Conservation (phyloP, 2,329 filamentous ascomycete species). For the Pestalotiopsis sp. region DNA sequence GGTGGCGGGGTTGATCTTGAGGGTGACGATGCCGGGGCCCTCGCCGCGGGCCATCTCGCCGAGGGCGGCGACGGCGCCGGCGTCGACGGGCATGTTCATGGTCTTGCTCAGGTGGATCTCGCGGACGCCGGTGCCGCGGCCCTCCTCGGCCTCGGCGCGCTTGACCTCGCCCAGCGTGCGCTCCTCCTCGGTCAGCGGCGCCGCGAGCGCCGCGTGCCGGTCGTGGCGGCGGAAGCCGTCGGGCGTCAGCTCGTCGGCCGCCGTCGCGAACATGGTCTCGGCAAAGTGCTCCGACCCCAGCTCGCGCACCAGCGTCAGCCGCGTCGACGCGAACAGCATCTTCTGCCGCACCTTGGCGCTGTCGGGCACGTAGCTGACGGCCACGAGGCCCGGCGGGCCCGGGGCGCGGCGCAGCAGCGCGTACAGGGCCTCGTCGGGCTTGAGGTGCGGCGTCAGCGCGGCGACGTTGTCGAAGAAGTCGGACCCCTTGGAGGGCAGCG, state of each 20-base stretch:
- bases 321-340: slow-evolving; percentile 82
- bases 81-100: slow-evolving; percentile 59
- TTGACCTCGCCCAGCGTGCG: slow-evolving; percentile 71
- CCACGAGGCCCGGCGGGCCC: slow-evolving; percentile 60
- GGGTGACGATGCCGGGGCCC: slow-evolving; percentile 60
- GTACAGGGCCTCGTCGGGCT: slow-evolving; percentile 70
- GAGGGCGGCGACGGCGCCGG: slow-evolving; percentile 67
- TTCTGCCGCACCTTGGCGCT: slow-evolving; percentile 79
- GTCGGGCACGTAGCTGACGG: slow-evolving; percentile 80
- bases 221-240: slow-evolving; percentile 75
- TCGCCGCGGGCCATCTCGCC: slow-evolving; percentile 56
- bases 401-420: slow-evolving; percentile 73
- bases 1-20: slow-evolving; percentile 72
- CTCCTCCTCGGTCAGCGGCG: slow-evolving; percentile 81
- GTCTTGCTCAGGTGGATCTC: slow-evolving; percentile 62
- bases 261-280: slow-evolving; percentile 75
- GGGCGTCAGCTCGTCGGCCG: slow-evolving; percentile 67
- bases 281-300: slow-evolving; percentile 78
- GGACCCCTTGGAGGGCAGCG: slow-evolving; percentile 53
- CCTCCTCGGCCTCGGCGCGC: slow-evolving; percentile 74
- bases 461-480: slow-evolving; percentile 67
- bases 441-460: slow-evolving; percentile 64
- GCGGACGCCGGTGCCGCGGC: slow-evolving; percentile 64
- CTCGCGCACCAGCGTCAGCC: slow-evolving; percentile 74
- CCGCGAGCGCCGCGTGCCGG: slow-evolving; percentile 63